phyloP scores from a whole-genome alignment of 257 asterid species.

The Jasminum sambac region DNA sequence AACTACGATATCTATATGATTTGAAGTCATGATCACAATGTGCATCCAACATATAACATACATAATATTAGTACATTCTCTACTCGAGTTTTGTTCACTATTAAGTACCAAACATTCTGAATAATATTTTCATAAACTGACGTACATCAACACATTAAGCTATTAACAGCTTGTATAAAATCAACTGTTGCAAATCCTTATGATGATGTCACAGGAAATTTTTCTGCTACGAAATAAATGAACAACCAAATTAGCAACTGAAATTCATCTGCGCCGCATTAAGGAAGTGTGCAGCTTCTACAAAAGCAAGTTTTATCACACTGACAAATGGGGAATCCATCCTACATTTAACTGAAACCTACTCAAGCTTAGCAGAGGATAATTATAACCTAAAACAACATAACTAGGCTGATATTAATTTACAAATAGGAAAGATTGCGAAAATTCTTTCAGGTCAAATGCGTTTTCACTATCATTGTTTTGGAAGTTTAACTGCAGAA shows the following conservation, averaged over 20 bases:
- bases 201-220: background rate
- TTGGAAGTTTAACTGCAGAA: conserved; percentile 46
- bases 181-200: background rate
- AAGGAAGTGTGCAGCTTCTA: conserved; percentile 17
- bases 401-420: conserved; percentile 22
- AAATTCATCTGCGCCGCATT: conserved; percentile 19
- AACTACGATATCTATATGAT: too few species aligned
- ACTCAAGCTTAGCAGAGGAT: conserved; percentile 24
- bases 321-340: conserved; percentile 19
- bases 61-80: too few species aligned
- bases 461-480: conserved; percentile 43
- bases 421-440: conserved; percentile 28
- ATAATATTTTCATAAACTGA: background rate
- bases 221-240: background rate
- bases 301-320: too few species aligned
- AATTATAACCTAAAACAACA: conserved; percentile 29
- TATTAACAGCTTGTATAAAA: conserved; percentile 10
- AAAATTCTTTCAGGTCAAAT: conserved; percentile 3
- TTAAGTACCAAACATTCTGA: too few species aligned
- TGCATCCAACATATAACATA: too few species aligned
- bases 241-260: background rate
- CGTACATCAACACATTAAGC: conserved; percentile 39
- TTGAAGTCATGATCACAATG: too few species aligned
- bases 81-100: too few species aligned
- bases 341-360: conserved; percentile 16